Base-by-base conservation (phyloP, 805 yeast species). In the Myxozyma nipponensis region DNA sequence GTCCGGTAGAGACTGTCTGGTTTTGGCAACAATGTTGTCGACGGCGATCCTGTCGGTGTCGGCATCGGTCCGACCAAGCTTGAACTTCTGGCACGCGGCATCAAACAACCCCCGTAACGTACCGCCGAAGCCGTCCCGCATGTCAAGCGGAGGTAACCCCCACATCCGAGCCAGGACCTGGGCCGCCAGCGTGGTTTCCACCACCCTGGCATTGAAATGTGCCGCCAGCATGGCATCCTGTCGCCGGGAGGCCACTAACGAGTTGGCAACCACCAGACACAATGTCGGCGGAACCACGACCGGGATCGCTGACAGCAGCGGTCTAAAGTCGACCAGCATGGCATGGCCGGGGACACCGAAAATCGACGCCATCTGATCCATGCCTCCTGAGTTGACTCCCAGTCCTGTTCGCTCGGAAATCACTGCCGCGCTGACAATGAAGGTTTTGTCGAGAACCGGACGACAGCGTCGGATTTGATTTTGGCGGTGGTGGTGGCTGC, bases 331-430 rank as follows among this genome's bases (percentile, higher is more conserved):
- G 24, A 83, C 78, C 57, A 77, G 73, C 50, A 83, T 65, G 1
- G 83, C 83, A 56, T 82, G 77, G 54, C 72, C 73, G 42, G 65
- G 69, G 60, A 76, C 79, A 21, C 88, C 89, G 58, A 76, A 82
- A 22, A 84, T 74, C 0, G 84, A 78, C 2, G 88, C 89, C 42
- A 83, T 76, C 66, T 83, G 89, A 63, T 83, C 89, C 84, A 83
- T 78, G 40, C 89, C 89, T n/a, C 89, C 90, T 32, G 83, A 79
- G 63, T 81, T 83, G 44, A 83, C 84, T 30, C 89, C 90, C 25
- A 83, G 78, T 44, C 79, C 79, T n/a, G n/a, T n/a, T 66, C 82
- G 86, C 63, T 83, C 89, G 37, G 82, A 77, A 4, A 77, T 79
- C 39, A 79, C 82, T 9, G 88, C 81, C 45, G 83, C 78, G 52